phyloP scores from a whole-genome alignment of 345 rosid species.

The Eucalyptus fibrosa region DNA sequence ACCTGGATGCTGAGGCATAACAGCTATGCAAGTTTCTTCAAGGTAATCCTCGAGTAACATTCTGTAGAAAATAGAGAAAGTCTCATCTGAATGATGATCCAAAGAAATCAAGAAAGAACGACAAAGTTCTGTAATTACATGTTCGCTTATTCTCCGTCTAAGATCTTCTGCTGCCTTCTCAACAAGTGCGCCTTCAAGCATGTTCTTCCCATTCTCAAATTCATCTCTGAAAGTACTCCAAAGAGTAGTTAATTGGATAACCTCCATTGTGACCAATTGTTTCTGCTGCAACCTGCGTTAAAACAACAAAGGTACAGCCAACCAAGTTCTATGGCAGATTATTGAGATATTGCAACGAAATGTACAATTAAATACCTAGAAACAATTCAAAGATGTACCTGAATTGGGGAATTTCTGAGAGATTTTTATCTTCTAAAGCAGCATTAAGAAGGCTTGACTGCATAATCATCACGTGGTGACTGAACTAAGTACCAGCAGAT shows the following conservation, averaged over 20 bases:
- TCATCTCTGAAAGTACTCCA: slow-evolving; percentile 75
- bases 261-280: slow-evolving; percentile 93
- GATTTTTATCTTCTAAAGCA: slow-evolving; percentile 63
- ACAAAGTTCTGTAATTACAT: slow-evolving; percentile 20
- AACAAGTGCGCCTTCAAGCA: slow-evolving; percentile 70
- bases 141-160: slow-evolving; percentile 78
- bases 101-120: neutral
- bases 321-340: neutral
- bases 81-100: neutral
- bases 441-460: slow-evolving; percentile 78
- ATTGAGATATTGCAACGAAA: neutral
- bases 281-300: slow-evolving; percentile 49
- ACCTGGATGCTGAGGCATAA: slow-evolving; percentile 75
- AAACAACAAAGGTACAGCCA: neutral
- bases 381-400: slow-evolving; percentile 16
- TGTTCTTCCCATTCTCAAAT: slow-evolving; percentile 67
- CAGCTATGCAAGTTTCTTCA: slow-evolving; percentile 79
- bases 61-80: slow-evolving; percentile 26
- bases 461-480: slow-evolving; percentile 60
- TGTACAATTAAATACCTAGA: neutral
- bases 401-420: slow-evolving; percentile 69
- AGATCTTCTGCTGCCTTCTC: slow-evolving; percentile 90
- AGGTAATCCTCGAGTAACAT: slow-evolving; percentile 76
- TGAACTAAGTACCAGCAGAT: slow-evolving; percentile 68
- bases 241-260: slow-evolving; percentile 84